Conservation (phyloP, 306 rosid genomes). For the Astragalus glycyphyllos region DNA sequence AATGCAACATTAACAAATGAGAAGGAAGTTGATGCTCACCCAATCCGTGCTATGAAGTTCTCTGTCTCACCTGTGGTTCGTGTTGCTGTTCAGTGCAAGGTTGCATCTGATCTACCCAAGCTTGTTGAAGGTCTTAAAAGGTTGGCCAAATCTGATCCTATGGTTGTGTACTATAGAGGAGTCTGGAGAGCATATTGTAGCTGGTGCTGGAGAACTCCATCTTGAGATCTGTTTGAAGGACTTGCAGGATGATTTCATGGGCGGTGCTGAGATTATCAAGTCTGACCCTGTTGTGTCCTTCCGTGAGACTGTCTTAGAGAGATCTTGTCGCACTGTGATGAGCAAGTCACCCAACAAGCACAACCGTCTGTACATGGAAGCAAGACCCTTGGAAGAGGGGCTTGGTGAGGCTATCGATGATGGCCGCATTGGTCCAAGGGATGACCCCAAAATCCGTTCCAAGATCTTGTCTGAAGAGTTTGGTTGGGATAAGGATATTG, state of each 20-base stretch:
- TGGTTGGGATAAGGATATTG: constrained; percentile 87
- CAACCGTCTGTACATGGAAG: constrained; percentile 67
- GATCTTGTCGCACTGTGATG: constrained; percentile 80
- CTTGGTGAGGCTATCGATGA: constrained; percentile 78
- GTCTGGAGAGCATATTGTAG: constrained; percentile 69
- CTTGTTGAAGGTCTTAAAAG: constrained; percentile 92
- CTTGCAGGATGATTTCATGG: constrained; percentile 72
- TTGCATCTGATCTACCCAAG: constrained; percentile 78
- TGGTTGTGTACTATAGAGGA: constrained; percentile 60
- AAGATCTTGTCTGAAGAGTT: constrained; percentile 64
- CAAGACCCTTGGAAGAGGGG: constrained; percentile 59
- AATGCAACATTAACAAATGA: constrained; percentile 89
- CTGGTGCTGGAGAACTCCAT: constrained; percentile 95
- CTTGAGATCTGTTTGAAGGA: constrained; percentile 92
- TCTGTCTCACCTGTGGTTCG: constrained; percentile 73
- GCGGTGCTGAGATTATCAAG: constrained; percentile 60
- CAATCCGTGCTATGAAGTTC: constrained; percentile 86
- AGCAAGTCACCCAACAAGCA: constrained; percentile 59
- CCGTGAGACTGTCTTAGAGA: constrained; percentile 86
- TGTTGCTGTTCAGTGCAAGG: constrained; percentile 92
- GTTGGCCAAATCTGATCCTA: constrained; percentile 89
- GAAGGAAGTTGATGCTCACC: constrained; percentile 87
- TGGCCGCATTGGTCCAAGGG: constrained; percentile 77
- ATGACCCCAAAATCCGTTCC: constrained; percentile 70
- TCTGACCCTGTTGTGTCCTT: constrained; percentile 85